Evolutionary conservation across 306 rosid genomes (phyloP), one percentile per base, ranked within the genome.

Genomic region (Ormosia semicastrata): DNA sequence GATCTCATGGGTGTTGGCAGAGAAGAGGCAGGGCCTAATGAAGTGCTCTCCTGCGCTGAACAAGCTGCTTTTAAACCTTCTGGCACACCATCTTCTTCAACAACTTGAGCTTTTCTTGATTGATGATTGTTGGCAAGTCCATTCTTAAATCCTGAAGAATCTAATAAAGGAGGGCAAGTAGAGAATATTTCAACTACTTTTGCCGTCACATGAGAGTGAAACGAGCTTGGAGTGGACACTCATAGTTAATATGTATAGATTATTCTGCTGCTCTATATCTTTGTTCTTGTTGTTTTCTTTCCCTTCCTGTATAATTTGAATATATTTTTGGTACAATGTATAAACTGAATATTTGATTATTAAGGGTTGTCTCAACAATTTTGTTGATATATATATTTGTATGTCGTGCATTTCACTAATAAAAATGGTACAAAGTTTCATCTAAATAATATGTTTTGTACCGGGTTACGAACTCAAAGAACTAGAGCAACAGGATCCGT

Each of bases 21-120:
- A 40, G 99, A 93, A 60, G 88, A 91, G 56, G 96, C 94, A 39
- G 99, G 99, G 49, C 79, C 93, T 36, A 85, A 89, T 50, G 97
- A 95, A 7, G 84, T 82, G 17, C 93, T 95, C 64, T 75, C 89
- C 11, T 95, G 98, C 58, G 98, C 91, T 6, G 98, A 92, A 81
- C 98, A 93, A 74, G 72, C 78, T 50, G 82, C 97, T 57, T 92
- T 92, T 66, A 84, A 84, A 78, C 84, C 91, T 6, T 66, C 98
- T 65, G 82, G 86, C 39, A 6, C 89, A 5, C 85, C 90, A 7
- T 78, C 94, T 11, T 76, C 90, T 47, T 71, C 91, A 59, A 30
- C 86, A 41, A 68, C 83, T 62, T 84, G 86, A 85, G 73, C 83
- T 66, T 81, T 69, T 14, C 76, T 37, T 78, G 18, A 47, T 18